These are phyloP conservation scores for Candida quercuum DNA, from an alignment of 805 yeast species.

Conservation along the genomic window DNA sequence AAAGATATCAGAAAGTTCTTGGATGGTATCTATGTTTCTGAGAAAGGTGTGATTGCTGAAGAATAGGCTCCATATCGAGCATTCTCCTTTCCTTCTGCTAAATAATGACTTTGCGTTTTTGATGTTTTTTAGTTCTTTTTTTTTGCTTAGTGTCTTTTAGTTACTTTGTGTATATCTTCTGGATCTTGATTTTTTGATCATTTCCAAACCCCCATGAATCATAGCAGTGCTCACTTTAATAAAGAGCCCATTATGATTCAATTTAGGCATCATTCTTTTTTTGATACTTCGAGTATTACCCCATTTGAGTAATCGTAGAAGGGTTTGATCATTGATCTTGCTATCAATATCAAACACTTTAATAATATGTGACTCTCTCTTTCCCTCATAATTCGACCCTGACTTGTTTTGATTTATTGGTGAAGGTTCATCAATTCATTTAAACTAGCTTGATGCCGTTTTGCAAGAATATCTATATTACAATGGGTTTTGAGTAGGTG, in stretches of 20 bases:
- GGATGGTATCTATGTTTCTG: conserved; percentile 99
- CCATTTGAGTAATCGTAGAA: too few species aligned
- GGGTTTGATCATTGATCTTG: too few species aligned
- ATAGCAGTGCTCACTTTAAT: conserved; percentile 6
- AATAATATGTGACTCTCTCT: too few species aligned
- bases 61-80: conserved; percentile 31
- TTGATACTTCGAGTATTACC: too few species aligned
- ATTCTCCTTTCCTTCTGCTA: not conserved
- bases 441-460: too few species aligned
- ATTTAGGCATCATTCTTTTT: conserved; percentile 1
- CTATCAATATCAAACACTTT: too few species aligned
- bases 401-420: not conserved
- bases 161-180: not conserved
- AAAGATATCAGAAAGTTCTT: conserved; percentile 99
- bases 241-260: conserved; percentile 8
- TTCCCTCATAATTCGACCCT: not conserved
- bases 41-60: conserved; percentile 81
- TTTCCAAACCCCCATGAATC: conserved; percentile 1
- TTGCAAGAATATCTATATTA: too few species aligned
- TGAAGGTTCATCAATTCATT: not conserved
- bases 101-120: not conserved
- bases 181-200: not conserved
- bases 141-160: not conserved
- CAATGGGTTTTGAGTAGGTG: too few species aligned
- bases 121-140: not conserved